These are phyloP conservation scores for Xylaria hypoxylon DNA, from an alignment of 2,329 filamentous ascomycete genomes.

Conservation along the genomic window DNA sequence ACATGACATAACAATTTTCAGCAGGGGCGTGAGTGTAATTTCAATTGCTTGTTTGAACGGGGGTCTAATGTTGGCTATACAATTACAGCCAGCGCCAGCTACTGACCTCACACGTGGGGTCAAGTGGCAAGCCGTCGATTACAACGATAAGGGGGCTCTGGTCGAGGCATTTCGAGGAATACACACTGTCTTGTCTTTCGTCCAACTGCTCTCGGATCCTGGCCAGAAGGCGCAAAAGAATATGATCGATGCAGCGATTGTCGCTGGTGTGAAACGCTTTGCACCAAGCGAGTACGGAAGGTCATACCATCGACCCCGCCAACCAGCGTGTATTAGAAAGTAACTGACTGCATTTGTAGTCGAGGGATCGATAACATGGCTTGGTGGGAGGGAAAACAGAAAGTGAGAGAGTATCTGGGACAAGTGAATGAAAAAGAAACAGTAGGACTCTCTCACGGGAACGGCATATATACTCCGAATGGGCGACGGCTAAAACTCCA, in stretches of 20 bases:
- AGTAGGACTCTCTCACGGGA: constrained; percentile 44
- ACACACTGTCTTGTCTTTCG: constrained; percentile 66
- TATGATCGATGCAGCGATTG: constrained; percentile 69
- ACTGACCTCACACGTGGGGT: constrained; percentile 46
- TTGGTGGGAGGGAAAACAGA: constrained; percentile 64
- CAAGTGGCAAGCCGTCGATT: constrained; percentile 58
- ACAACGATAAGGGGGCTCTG: constrained; percentile 56
- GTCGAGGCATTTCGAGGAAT: constrained; percentile 56
- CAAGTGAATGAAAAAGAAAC: constrained; percentile 62
- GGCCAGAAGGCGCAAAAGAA: constrained; percentile 60
- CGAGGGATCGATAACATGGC: constrained; percentile 51
- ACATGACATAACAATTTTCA: constrained; percentile 65
- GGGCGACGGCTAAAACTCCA: background rate
- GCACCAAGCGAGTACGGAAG: constrained; percentile 69
- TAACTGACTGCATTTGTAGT: constrained; percentile 14
- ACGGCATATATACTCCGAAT: background rate
- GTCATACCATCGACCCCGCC: constrained; percentile 36
- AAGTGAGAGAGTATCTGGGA: constrained; percentile 61
- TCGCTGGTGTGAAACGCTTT: constrained; percentile 70
- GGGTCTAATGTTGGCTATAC: constrained; percentile 2
- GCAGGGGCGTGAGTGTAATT: constrained; percentile 55
- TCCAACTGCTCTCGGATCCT: constrained; percentile 52
- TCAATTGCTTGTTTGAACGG: background rate
- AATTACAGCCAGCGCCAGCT: constrained; percentile 43
- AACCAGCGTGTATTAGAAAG: background rate